Evolutionary conservation across 2,329 filamentous ascomycete species (phyloP).

Genomic region (Leptodontidium sp.): DNA sequence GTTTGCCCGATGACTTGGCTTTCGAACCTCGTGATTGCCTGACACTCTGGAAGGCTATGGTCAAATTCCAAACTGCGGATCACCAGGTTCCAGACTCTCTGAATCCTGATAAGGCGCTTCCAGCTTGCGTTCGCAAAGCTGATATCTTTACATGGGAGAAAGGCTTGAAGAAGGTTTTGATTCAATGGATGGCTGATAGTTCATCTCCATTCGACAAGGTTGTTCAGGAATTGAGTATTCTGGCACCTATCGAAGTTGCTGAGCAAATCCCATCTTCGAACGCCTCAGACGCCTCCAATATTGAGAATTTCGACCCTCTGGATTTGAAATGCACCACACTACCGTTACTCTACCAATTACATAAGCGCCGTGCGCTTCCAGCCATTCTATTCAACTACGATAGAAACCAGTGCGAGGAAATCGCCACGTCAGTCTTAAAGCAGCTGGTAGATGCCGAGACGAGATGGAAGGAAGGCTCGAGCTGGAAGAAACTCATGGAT

Average conservation of each 20-base stretch:
- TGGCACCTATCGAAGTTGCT: conserved; percentile 12
- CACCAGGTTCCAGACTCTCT: conserved; percentile 61
- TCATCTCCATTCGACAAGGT: conserved; percentile 54
- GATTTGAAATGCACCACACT: conserved; percentile 57
- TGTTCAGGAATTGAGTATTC: conserved; percentile 54
- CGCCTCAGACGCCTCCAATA: conserved; percentile 32
- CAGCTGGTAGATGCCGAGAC: conserved; percentile 63
- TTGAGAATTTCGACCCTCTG: conserved; percentile 40
- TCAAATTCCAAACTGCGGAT: conserved; percentile 58
- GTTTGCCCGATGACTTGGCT: conserved; percentile 70
- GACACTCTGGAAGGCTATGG: conserved; percentile 70
- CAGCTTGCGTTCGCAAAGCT: conserved; percentile 65
- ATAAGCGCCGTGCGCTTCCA: conserved; percentile 71
- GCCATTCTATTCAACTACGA: conserved; percentile 84
- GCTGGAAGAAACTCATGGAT: conserved; percentile 68
- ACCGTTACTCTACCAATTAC: conserved; percentile 65
- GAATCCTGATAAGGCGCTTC: conserved; percentile 58
- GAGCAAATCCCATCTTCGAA: conserved; percentile 29
- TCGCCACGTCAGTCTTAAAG: conserved; percentile 59
- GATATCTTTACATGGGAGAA: conserved; percentile 73
- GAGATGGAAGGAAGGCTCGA: conserved; percentile 62
- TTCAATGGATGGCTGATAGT: conserved; percentile 65
- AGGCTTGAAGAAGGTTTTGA: conserved; percentile 64
- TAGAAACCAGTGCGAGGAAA: conserved; percentile 67
- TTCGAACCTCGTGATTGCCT: conserved; percentile 78